phyloP scores from a whole-genome alignment of 2,329 filamentous ascomycete species.

The Cercospora brassicicola region DNA sequence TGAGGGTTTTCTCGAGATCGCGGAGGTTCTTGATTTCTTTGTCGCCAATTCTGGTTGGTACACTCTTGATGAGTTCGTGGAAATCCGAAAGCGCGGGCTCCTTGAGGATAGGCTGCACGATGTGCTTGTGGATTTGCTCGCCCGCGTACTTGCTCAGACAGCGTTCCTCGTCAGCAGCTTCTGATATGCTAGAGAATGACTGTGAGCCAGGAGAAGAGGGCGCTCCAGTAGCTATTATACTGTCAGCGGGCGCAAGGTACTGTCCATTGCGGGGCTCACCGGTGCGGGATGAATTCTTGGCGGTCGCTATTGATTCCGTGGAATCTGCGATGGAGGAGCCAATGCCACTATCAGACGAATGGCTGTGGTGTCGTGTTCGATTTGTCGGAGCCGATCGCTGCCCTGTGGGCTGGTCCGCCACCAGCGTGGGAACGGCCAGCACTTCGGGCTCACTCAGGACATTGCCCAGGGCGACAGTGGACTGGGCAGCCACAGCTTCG shows the following conservation, averaged over 20 bases:
- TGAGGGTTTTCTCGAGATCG: conserved; percentile 89
- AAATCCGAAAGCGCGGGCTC: conserved; percentile 76
- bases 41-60: conserved; percentile 74
- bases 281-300: conserved; percentile 29
- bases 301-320: conserved; percentile 27
- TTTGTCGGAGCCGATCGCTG: conserved; percentile 35
- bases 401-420: conserved; percentile 41
- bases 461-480: conserved; percentile 38
- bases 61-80: conserved; percentile 73
- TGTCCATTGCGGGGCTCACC: conserved; percentile 25
- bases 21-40: conserved; percentile 88
- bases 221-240: conserved; percentile 1
- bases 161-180: conserved; percentile 47
- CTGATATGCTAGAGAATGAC: conserved; percentile 45
- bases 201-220: conserved; percentile 37
- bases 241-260: conserved; percentile 6
- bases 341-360: conserved; percentile 83
- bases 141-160: conserved; percentile 66
- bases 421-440: conserved; percentile 50
- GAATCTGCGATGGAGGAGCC: conserved; percentile 69
- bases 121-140: conserved; percentile 76
- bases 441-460: conserved; percentile 52
- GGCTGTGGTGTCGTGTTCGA: conserved; percentile 58
- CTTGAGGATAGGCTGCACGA: conserved; percentile 73
- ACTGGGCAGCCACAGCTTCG: conserved; percentile 43